Percentiles rank a stretch among this genome's conserved stretches.
These are phyloP conservation scores for Boletus subparvulus DNA, from an alignment of 768 basidiomycete species.

Conservation along the genomic window DNA sequence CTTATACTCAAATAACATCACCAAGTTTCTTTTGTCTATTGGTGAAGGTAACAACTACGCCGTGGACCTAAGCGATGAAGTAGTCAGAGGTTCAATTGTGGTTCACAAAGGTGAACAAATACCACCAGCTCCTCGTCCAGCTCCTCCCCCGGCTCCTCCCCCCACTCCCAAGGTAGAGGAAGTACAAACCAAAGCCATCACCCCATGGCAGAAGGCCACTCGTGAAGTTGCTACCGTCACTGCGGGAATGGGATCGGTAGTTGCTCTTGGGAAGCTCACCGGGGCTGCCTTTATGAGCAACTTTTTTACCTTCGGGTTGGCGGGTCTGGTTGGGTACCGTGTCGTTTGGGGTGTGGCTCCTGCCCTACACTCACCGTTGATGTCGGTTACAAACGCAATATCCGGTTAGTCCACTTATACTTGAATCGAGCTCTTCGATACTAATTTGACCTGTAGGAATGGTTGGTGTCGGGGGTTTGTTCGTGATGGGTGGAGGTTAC, in stretches of 20 bases:
- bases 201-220: constrained; percentile 82
- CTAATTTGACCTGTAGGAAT: constrained; percentile 41
- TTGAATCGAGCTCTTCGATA: not conserved
- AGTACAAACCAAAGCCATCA: constrained; percentile 54
- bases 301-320: constrained; percentile 87
- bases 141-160: constrained; percentile 60
- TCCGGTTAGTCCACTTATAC: constrained; percentile 53
- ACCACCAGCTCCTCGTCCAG: constrained; percentile 64
- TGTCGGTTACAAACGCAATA: constrained; percentile 90
- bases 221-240: constrained; percentile 74
- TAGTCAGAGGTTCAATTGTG: constrained; percentile 77
- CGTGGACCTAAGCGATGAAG: constrained; percentile 79
- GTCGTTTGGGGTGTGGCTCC: constrained; percentile 90
- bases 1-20: constrained; percentile 88
- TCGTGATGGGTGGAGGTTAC: constrained; percentile 89
- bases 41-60: constrained; percentile 60
- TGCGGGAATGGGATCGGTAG: constrained; percentile 68
- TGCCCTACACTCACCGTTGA: constrained; percentile 84
- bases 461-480: constrained; percentile 84
- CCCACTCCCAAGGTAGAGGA: constrained; percentile 49
- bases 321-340: constrained; percentile 82
- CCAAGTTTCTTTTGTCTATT: constrained; percentile 84
- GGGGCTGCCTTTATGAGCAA: constrained; percentile 84
- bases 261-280: constrained; percentile 78
- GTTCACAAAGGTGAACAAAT: constrained; percentile 65